Percentiles rank a stretch among this genome's conserved stretches.
Conservation (phyloP, 768 basidiomycete species). For the Holtermanniella nyarrowii region DNA sequence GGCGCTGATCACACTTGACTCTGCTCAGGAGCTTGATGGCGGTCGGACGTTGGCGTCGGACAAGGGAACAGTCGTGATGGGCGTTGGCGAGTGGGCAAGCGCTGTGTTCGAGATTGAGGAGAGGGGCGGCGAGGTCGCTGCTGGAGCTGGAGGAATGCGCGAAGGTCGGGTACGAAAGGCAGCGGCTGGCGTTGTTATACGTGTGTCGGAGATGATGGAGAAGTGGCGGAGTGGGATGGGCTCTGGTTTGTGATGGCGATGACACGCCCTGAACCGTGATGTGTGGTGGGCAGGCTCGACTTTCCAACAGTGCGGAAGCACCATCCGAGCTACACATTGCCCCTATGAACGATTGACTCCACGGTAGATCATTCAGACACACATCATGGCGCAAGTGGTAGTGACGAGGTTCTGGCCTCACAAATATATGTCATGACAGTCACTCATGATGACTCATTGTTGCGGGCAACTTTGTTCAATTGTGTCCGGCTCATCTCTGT, state of each 20-base stretch:
- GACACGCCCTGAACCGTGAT: too few relatives aligned
- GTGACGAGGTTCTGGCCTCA: too few relatives aligned
- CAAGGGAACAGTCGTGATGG: constrained; percentile 59
- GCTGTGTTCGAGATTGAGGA: constrained; percentile 58
- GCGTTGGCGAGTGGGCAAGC: constrained; percentile 69
- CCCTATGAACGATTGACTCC: too few relatives aligned
- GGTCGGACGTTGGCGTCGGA: constrained; percentile 67
- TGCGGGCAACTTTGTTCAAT: too few relatives aligned
- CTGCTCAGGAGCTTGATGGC: constrained; percentile 61
- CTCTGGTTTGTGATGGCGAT: constrained; percentile 10
- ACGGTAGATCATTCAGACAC: too few relatives aligned
- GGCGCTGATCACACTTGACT: constrained; percentile 63
- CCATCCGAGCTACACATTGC: too few relatives aligned
- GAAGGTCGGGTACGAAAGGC: constrained; percentile 53
- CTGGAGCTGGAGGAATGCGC: constrained; percentile 54
- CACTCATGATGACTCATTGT: too few relatives aligned
- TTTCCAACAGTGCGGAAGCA: too few relatives aligned
- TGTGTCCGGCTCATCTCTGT: too few relatives aligned
- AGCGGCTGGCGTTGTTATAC: constrained; percentile 70
- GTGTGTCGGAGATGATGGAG: constrained; percentile 60
- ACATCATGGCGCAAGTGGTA: too few relatives aligned
- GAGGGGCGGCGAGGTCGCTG: constrained; percentile 53
- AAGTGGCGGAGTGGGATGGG: constrained; percentile 60
- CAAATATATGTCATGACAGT: too few relatives aligned
- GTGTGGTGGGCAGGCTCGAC: too few relatives aligned